phyloP scores from a whole-genome alignment of 2,329 filamentous ascomycete species.

The Pyrenophora tritici-repentis region DNA sequence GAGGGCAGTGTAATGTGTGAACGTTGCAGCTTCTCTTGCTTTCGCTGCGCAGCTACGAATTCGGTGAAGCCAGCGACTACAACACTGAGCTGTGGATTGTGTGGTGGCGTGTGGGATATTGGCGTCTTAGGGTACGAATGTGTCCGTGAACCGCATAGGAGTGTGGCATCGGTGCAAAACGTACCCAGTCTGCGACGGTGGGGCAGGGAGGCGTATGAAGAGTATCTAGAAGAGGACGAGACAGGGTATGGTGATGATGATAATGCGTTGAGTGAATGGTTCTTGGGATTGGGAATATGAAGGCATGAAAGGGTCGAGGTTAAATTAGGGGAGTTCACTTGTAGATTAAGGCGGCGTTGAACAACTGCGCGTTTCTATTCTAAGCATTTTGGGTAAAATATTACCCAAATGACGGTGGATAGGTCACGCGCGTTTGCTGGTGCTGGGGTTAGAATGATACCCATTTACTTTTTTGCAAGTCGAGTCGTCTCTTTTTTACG shows the following conservation, averaged over 20 bases:
- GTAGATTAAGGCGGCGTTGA: no score
- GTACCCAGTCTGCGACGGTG: conserved; percentile 24
- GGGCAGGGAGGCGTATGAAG: conserved; percentile 13
- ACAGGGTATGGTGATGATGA: conserved; percentile 40
- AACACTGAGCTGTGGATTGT: conserved; percentile 37
- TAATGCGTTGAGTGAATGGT: conserved; percentile 45
- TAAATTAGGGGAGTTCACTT: no score
- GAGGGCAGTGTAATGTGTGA: conserved; percentile 42
- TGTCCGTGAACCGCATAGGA: conserved; percentile 18
- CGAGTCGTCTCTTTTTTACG: no score
- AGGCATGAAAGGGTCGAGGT: no score
- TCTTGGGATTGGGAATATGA: conserved; percentile 30
- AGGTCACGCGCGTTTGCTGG: no score
- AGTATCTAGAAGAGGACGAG: conserved; percentile 16
- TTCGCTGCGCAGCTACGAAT: conserved; percentile 44
- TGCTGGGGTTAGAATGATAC: no score
- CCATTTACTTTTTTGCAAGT: no score
- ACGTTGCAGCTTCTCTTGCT: conserved; percentile 50
- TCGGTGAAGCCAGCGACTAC: conserved; percentile 21
- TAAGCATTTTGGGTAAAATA: no score
- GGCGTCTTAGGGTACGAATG: conserved; percentile 49
- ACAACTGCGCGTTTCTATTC: no score
- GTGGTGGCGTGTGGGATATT: conserved; percentile 43
- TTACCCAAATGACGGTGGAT: no score
- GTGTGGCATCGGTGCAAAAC: background rate